Percentiles rank a stretch among this genome's conserved stretches.
Evolutionary conservation across 768 basidiomycete species (phyloP).

Genomic region (Lanmaoa pseudosensibilis): DNA sequence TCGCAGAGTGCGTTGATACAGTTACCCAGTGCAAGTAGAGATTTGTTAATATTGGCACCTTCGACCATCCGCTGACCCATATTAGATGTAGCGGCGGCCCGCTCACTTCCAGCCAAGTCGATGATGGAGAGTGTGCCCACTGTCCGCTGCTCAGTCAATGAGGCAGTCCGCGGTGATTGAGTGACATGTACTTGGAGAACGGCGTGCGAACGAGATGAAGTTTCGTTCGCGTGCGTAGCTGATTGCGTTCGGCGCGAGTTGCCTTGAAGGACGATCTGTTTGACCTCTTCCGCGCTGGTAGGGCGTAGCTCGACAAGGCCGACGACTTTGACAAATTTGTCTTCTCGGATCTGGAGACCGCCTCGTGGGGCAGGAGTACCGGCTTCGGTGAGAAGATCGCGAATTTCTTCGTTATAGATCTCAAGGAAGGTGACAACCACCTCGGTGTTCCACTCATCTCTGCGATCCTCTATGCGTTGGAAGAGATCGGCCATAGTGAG

Average conservation of each 20-base stretch:
- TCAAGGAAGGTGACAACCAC: slow-evolving; percentile 95
- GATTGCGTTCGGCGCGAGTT: slow-evolving; percentile 89
- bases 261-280: slow-evolving; percentile 86
- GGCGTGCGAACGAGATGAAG: slow-evolving; percentile 95
- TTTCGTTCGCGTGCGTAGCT: slow-evolving; percentile 94
- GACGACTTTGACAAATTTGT: slow-evolving; percentile 88
- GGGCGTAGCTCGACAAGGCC: slow-evolving; percentile 83
- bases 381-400: slow-evolving; percentile 85
- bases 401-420: slow-evolving; percentile 99
- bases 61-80: slow-evolving; percentile 99
- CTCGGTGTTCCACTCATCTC: slow-evolving; percentile 81
- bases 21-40: slow-evolving; percentile 93
- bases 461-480: slow-evolving; percentile 84
- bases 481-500: slow-evolving; percentile 97
- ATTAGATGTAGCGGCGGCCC: slow-evolving; percentile 93
- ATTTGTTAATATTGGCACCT: slow-evolving; percentile 99
- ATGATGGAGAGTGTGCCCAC: slow-evolving; percentile 96
- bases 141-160: slow-evolving; percentile 76
- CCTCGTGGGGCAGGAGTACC: slow-evolving; percentile 66
- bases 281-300: slow-evolving; percentile 85
- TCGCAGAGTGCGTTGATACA: slow-evolving; percentile 99
- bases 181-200: slow-evolving; percentile 95
- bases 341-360: slow-evolving; percentile 91
- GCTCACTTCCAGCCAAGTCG: slow-evolving; percentile 95
- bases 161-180: slow-evolving; percentile 82